A percentile compares a stretch with the other conserved stretches of the same genome.
Conservation (phyloP, 495 filamentous ascomycete species). For the Xylaria castorea region DNA sequence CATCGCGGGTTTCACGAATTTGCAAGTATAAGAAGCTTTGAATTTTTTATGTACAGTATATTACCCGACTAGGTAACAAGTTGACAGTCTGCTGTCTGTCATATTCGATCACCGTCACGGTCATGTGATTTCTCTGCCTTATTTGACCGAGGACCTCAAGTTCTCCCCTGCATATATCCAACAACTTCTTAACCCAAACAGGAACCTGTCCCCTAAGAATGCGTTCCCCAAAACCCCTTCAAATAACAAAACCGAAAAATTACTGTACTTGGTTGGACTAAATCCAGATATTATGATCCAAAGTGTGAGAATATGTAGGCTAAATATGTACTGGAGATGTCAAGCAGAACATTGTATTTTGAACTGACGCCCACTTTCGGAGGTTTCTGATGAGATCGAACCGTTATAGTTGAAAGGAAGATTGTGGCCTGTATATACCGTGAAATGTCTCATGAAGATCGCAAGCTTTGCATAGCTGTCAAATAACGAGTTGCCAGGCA, state of each 20-base stretch:
- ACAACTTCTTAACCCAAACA: constrained; percentile 4
- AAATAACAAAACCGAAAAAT: constrained; percentile 11
- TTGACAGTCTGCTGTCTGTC: constrained; percentile 2
- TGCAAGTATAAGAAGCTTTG: not conserved
- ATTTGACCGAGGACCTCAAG: not conserved
- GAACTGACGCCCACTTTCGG: not conserved
- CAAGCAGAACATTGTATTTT: not conserved
- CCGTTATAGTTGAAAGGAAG: constrained; percentile 1
- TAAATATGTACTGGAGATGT: constrained; percentile 1
- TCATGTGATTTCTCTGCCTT: not conserved
- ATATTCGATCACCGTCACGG: not conserved
- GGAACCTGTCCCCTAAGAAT: not conserved
- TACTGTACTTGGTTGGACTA: not conserved
- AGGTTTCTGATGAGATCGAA: not conserved
- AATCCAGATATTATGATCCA: constrained; percentile 2
- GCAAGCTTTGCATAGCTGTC: not conserved
- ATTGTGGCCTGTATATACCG: constrained; percentile 12
- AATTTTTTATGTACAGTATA: constrained; percentile 21
- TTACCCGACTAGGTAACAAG: constrained; percentile 12
- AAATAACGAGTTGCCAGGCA: not conserved
- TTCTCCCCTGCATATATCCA: not conserved
- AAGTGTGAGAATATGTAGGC: constrained; percentile 6
- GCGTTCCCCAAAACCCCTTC: not conserved
- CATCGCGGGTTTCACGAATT: not conserved
- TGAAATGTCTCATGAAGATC: not conserved